These are phyloP conservation scores for Cicer chorassanicum DNA, from an alignment of 306 rosid species.

Conservation along the genomic window DNA sequence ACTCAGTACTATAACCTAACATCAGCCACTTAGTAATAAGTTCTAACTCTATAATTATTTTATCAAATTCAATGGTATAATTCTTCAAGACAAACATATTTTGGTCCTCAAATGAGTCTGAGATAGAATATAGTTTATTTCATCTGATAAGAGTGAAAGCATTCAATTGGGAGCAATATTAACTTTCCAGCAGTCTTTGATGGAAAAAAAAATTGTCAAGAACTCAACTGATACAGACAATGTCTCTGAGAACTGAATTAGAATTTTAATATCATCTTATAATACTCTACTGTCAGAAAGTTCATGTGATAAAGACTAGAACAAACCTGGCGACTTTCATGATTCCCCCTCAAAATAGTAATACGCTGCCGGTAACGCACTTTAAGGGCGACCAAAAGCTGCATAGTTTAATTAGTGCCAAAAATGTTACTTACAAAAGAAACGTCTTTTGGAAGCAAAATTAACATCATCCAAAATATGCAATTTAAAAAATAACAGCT, in stretches of 20 bases:
- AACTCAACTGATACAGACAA: slow-evolving; percentile 11
- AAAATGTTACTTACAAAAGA: slow-evolving; percentile 30
- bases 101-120: slow-evolving; percentile 26
- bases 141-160: not conserved
- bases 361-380: slow-evolving; percentile 91
- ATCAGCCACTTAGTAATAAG: not conserved
- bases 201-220: not conserved
- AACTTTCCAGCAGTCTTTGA: slow-evolving; percentile 16
- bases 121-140: slow-evolving; percentile 3
- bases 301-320: slow-evolving; percentile 16
- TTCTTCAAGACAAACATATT: slow-evolving; percentile 2
- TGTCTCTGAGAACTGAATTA: not conserved
- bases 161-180: slow-evolving; percentile 4
- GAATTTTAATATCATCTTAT: not conserved
- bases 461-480: not conserved
- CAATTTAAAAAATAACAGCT: not conserved
- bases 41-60: not conserved
- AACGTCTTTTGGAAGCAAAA: slow-evolving; percentile 26
- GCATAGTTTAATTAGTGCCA: slow-evolving; percentile 47
- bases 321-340: slow-evolving; percentile 97
- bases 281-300: slow-evolving; percentile 29
- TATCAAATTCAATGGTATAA: slow-evolving; percentile 10
- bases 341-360: slow-evolving; percentile 96
- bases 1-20: not conserved
- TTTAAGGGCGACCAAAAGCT: slow-evolving; percentile 96